A percentile compares a stretch with the other conserved stretches of the same genome.
Conservation (phyloP, 495 filamentous ascomycete genomes). For the Podospora australis region DNA sequence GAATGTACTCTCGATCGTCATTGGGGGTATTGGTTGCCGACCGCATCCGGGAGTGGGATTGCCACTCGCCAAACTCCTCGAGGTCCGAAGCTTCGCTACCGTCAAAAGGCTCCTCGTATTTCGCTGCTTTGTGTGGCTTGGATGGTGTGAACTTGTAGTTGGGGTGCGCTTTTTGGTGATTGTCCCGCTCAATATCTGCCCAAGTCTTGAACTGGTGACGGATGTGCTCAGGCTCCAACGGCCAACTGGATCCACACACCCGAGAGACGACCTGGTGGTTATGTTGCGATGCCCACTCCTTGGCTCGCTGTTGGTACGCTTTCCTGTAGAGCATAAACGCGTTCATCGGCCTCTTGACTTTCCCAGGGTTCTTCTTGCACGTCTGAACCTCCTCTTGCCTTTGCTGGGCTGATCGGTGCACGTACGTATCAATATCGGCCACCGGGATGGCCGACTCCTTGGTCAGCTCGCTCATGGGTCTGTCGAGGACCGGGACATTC, state of each 20-base stretch:
- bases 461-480: conserved; percentile 74
- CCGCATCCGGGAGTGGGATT: conserved; percentile 21
- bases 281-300: conserved; percentile 74
- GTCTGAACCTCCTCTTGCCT: conserved; percentile 60
- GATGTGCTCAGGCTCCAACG: conserved; percentile 63
- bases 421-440: conserved; percentile 76
- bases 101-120: conserved; percentile 28
- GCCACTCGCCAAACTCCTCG: conserved; percentile 31
- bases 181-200: conserved; percentile 74
- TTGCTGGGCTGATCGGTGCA: conserved; percentile 60
- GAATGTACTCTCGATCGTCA: conserved; percentile 30
- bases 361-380: conserved; percentile 63
- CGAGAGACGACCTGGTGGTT: conserved; percentile 93
- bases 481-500: conserved; percentile 49
- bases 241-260: conserved; percentile 80
- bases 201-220: conserved; percentile 74
- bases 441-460: conserved; percentile 54
- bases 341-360: conserved; percentile 91
- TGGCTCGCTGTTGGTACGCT: conserved; percentile 81
- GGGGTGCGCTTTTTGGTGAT: conserved; percentile 81
- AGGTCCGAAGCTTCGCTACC: conserved; percentile 35
- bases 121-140: conserved; percentile 54
- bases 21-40: conserved; percentile 26
- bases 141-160: conserved; percentile 92
- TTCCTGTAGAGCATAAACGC: conserved; percentile 98